A percentile compares a stretch with the other conserved stretches of the same genome.
Conservation (phyloP, 2,329 filamentous ascomycete species). For the Eurotiales sp. region DNA sequence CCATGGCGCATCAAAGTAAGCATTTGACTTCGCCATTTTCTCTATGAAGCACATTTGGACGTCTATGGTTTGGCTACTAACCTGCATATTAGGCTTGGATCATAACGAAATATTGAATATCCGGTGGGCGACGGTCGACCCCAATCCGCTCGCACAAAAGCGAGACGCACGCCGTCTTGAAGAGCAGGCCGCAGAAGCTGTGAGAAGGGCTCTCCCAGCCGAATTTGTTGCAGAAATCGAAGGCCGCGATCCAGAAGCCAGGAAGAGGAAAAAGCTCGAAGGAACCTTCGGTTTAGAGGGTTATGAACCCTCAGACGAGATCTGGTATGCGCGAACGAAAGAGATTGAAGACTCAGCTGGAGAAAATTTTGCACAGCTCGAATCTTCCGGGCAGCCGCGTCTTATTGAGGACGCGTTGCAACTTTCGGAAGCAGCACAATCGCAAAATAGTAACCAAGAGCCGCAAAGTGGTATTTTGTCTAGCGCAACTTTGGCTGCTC, state of each 20-base stretch:
- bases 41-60: too few species aligned
- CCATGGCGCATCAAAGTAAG: constrained; percentile 84
- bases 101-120: constrained; percentile 93
- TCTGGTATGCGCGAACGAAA: constrained; percentile 82
- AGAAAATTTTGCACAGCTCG: constrained; percentile 48
- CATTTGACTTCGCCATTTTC: background rate
- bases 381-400: constrained; percentile 43
- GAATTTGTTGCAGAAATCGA: constrained; percentile 93
- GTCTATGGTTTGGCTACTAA: background rate
- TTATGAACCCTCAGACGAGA: constrained; percentile 89
- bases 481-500: constrained; percentile 72
- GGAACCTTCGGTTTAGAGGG: constrained; percentile 83
- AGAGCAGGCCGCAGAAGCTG: constrained; percentile 93
- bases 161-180: constrained; percentile 84
- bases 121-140: constrained; percentile 93
- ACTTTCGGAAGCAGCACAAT: constrained; percentile 30
- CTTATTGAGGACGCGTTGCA: constrained; percentile 46
- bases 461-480: constrained; percentile 72
- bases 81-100: constrained; percentile 56
- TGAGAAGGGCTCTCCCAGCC: constrained; percentile 78
- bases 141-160: constrained; percentile 91
- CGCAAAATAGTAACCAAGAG: constrained; percentile 24
- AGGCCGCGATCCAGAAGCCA: constrained; percentile 79
- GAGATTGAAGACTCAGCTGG: constrained; percentile 58
- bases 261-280: constrained; percentile 85